phyloP scores from a whole-genome alignment of 2,329 filamentous ascomycete genomes.

The Fusarium pseudonygamai region DNA sequence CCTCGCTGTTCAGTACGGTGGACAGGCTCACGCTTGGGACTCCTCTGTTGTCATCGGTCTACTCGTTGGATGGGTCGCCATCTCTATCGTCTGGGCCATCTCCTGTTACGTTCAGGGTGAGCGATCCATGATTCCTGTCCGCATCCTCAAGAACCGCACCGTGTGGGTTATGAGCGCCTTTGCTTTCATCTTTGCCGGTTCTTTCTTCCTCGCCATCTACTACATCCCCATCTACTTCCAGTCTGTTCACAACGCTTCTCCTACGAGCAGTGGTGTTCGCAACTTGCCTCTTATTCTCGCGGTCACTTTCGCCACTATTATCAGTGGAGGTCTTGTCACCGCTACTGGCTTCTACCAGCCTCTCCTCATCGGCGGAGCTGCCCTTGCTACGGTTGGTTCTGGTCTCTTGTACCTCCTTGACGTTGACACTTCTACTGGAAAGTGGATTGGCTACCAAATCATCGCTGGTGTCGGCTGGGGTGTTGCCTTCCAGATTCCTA shows the following conservation, averaged over 20 bases:
- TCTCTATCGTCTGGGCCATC: constrained; percentile 48
- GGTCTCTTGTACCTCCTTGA: constrained; percentile 56
- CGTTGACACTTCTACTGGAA: constrained; percentile 49
- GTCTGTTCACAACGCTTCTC: constrained; percentile 52
- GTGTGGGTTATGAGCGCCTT: constrained; percentile 51
- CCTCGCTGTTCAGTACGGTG: constrained; percentile 60
- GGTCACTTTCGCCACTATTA: constrained; percentile 53
- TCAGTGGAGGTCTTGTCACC: constrained; percentile 52
- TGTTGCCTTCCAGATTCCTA: constrained; percentile 58
- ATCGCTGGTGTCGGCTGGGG: constrained; percentile 60
- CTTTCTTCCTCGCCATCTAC: constrained; percentile 57
- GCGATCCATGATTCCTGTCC: constrained; percentile 54
- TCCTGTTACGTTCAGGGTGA: constrained; percentile 57
- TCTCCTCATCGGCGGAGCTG: constrained; percentile 56
- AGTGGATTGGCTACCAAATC: constrained; percentile 65
- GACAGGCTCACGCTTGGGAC: constrained; percentile 55
- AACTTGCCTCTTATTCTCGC: constrained; percentile 58
- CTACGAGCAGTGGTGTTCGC: constrained; percentile 54
- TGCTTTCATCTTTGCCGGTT: constrained; percentile 55
- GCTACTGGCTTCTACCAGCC: constrained; percentile 54
- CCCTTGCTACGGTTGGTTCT: constrained; percentile 54
- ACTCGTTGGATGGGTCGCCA: constrained; percentile 52
- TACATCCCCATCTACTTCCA: constrained; percentile 60
- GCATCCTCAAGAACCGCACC: constrained; percentile 52
- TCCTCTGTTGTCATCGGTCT: constrained; percentile 53